Percentiles rank a stretch among this genome's conserved stretches.
These are phyloP conservation scores for Eucalyptus coolabah DNA, from an alignment of 345 rosid species.

Conservation along the genomic window DNA sequence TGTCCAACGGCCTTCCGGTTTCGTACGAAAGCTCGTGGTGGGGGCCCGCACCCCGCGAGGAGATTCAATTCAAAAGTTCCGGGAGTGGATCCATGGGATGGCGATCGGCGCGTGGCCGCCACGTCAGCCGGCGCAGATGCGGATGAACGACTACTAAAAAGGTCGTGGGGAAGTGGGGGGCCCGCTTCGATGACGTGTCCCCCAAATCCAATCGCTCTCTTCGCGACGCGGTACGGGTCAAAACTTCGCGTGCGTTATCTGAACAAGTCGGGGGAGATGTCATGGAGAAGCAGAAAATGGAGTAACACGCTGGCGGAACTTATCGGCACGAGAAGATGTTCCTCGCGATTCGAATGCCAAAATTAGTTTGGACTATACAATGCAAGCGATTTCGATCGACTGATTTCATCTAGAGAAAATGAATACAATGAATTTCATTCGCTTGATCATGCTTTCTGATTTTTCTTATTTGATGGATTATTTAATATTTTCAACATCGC, in stretches of 20 bases:
- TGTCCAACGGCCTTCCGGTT: neutral
- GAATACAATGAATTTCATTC: fast-evolving
- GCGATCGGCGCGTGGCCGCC: neutral
- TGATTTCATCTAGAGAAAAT: neutral
- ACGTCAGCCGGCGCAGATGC: neutral
- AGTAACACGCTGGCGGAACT: neutral
- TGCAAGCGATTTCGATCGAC: neutral
- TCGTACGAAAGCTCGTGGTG: neutral
- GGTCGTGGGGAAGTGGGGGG: neutral
- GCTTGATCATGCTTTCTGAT: fast-evolving
- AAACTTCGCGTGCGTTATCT: too few species aligned
- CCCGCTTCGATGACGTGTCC: neutral
- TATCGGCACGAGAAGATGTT: fast-evolving
- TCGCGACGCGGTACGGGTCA: neutral
- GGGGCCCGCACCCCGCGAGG: neutral
- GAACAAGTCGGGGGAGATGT: neutral
- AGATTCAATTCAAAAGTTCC: neutral
- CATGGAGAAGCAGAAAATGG: neutral
- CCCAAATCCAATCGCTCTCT: neutral
- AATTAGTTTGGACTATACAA: neutral
- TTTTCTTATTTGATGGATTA: neutral
- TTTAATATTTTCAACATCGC: fast-evolving
- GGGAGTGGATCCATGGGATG: neutral
- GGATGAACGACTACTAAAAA: neutral
- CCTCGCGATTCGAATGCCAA: neutral